Percentiles rank a stretch among this genome's conserved stretches.
These are phyloP conservation scores for Stramenopiles sp. DNA, from an alignment of 352 stramenopile genomes.

Conservation along the genomic window DNA sequence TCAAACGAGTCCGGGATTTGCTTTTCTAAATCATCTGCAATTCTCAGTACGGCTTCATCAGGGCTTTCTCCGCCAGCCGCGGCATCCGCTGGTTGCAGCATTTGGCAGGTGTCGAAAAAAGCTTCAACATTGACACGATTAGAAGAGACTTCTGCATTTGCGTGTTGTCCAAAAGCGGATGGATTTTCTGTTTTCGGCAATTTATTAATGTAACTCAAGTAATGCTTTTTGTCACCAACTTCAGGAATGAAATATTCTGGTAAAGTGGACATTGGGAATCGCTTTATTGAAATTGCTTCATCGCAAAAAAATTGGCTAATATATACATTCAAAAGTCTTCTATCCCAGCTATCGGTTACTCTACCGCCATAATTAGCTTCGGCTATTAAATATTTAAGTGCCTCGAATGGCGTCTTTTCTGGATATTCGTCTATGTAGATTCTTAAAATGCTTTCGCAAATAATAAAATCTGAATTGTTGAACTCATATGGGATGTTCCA, in stretches of 20 bases:
- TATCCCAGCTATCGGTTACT: conserved; percentile 80
- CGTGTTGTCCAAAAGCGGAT: conserved; percentile 80
- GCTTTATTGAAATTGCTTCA: conserved; percentile 33
- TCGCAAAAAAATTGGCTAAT: conserved; percentile 48
- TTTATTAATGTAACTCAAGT: conserved; percentile 76
- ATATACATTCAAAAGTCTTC: conserved; percentile 64
- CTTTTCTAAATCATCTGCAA: conserved; percentile 50
- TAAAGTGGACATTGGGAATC: conserved; percentile 47
- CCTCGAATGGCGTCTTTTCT: conserved; percentile 54
- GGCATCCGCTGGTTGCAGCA: conserved; percentile 40
- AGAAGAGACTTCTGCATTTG: conserved; percentile 73
- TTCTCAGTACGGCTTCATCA: conserved; percentile 60
- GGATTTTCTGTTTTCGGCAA: conserved; percentile 67
- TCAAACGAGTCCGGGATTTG: conserved; percentile 55
- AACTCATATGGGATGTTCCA: conserved; percentile 40
- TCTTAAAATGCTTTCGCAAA: conserved; percentile 46
- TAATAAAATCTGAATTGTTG: conserved; percentile 82
- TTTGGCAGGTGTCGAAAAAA: conserved; percentile 68
- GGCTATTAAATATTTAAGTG: conserved; percentile 72
- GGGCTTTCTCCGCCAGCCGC: conserved; percentile 45
- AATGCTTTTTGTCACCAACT: conserved; percentile 38
- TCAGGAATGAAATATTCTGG: conserved; percentile 44
- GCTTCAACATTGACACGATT: conserved; percentile 63
- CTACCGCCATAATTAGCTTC: conserved; percentile 80
- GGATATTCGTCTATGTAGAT: conserved; percentile 60